Evolutionary conservation across 1,139 yeast species (phyloP), one percentile per base, ranked within the genome.

Genomic region (Geotrichum europaeum): DNA sequence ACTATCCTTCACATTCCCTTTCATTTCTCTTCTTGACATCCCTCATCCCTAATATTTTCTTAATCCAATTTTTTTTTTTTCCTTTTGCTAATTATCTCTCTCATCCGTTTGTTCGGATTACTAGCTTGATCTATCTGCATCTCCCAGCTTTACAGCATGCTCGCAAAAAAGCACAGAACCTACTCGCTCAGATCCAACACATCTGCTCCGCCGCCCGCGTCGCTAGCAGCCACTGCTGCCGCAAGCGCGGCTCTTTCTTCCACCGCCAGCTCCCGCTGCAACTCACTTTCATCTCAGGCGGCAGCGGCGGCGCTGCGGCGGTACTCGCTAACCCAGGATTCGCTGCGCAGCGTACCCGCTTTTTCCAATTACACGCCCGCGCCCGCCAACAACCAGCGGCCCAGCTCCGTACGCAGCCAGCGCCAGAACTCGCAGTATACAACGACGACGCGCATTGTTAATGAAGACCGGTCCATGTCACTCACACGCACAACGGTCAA

Each of bases 401-500:
- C 49, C 49, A 30, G 57, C 45, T 20, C 43, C 13, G 15, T 40
- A 40, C 18, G 45, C 10, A 24, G 25, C 13, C 40, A 13, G 10
- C 45, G 20, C 32, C 53, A 47, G 50, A 59, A 59, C 36, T 52
- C 57, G 9, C 36, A 45, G 18, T 20, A 36, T 28, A 51, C 54
- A 5, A 49, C 51, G 30, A 50, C 57, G n/a, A 47, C 57, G 51
- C 61, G 61, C 12, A 62, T 67, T 18, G 66, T 69, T 56, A 61
- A 66, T 56, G 63, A 66, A 4, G 76, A 75, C 32, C 65, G 77
- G 24, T 70, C 77, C 5, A 67, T 73, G 70, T 73, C 76, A 15
- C 63, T 75, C 34, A 75, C 78, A 9, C 73, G 76, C 12, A 74
- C 76, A 1, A 75, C 77, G 0, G 70, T 75, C 50, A 70, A 74